Evolutionary conservation across 768 basidiomycete genomes (phyloP).

Genomic region (Hirschioporus abietinus): DNA sequence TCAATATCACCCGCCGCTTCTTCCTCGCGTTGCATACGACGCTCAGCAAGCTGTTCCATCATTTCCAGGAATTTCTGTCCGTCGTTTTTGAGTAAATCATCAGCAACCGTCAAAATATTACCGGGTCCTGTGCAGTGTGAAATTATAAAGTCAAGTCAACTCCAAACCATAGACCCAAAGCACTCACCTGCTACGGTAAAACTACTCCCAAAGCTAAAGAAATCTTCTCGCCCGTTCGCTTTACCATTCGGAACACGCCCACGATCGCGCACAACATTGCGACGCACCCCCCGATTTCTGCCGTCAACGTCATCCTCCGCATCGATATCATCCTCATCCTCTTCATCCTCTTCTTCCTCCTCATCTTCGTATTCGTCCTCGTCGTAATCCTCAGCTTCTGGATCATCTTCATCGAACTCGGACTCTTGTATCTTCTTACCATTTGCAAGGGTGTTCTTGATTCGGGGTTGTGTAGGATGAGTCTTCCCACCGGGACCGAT

Average conservation of each 20-base stretch:
- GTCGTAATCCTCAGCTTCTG: conserved; percentile 47
- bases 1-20: conserved; percentile 41
- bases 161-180: conserved; percentile 10
- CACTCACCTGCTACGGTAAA: conserved; percentile 76
- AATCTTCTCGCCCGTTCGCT: conserved; percentile 51
- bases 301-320: conserved; percentile 25
- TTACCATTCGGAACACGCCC: conserved; percentile 34
- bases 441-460: conserved; percentile 26
- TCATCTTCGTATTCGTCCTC: conserved; percentile 55
- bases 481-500: conserved; percentile 27
- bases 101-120: conserved; percentile 96
- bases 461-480: conserved; percentile 38
- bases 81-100: conserved; percentile 97
- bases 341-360: conserved; percentile 61
- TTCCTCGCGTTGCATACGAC: conserved; percentile 89
- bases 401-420: conserved; percentile 64
- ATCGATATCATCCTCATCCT: conserved; percentile 54
- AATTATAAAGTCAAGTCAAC: conserved; percentile 16
- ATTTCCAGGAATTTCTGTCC: conserved; percentile 99
- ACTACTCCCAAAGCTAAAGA: conserved; percentile 76
- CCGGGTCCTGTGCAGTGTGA: conserved; percentile 56
- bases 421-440: conserved; percentile 48
- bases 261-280: conserved; percentile 8
- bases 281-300: conserved; percentile 21
- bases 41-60: conserved; percentile 99